Base-by-base conservation (phyloP, 2,329 filamentous ascomycete genomes). In the Fusarium circinatum region DNA sequence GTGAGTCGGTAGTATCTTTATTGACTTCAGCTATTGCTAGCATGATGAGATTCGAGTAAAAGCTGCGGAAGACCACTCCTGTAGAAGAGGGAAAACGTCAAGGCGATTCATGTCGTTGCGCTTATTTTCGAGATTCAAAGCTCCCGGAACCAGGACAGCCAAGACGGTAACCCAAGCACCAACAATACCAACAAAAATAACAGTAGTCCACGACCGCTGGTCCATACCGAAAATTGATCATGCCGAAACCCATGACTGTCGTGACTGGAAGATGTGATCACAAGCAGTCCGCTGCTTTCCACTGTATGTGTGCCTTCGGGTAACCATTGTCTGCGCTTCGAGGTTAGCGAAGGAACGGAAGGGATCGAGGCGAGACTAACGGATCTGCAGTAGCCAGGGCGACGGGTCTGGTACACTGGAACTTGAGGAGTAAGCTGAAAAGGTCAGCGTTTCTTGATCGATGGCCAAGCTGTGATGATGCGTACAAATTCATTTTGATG, bases 261-360 rank as follows among this genome's bases (percentile, higher is more conserved):
- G 0, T 52, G 17, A 1, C 22, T 9, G 10, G 18, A 52, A 3
- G 5, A 52, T 15, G 18, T 26, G 13, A 52, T 6, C 0, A 2
- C 13, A 5, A 52, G 2, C 7, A 22, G 8, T 26, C n/a, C 7
- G n/a, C 3, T 15, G 18, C 32, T 36, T 3, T 52, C n/a, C 6
- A 24, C 5, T 3, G 26, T 14, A 22, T 5, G 32, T 8, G 32
- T 17, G 20, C 20, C 38, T 39, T 20, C 20, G 38, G 49, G 49
- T 4, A 36, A 15, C 18, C 32, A 36, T 52, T 17, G 30, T 36
- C 49, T 36, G 49, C 10, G n/a, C 8, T 36, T 17, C 9, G 49
- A 28, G 13, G 34, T 38, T 6, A 54, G 32, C 24, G 6, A 5
- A 38, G 4, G 18, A 52, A 38, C 24, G 17, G 10, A 4, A 22